These are phyloP conservation scores for Coniella lustricola DNA, from an alignment of 2,329 filamentous ascomycete genomes.

Conservation along the genomic window DNA sequence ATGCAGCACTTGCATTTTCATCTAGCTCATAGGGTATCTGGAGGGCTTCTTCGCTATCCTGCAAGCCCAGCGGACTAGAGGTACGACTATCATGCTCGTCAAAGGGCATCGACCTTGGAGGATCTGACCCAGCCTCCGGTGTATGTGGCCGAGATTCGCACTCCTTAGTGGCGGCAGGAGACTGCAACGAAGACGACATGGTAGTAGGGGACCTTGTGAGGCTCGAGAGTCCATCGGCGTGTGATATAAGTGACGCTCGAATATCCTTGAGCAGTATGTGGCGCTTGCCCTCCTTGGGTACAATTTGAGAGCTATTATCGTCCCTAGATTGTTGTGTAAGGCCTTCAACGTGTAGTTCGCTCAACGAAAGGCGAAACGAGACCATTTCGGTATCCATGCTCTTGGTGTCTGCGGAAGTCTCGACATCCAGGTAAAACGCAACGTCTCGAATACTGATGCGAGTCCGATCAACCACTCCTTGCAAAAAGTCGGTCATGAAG, in stretches of 20 bases:
- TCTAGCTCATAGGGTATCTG: slow-evolving; percentile 49
- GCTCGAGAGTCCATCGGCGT: slow-evolving; percentile 58
- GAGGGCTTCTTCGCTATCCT: slow-evolving; percentile 50
- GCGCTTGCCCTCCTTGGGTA: slow-evolving; percentile 56
- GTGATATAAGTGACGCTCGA: slow-evolving; percentile 58
- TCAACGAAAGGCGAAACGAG: slow-evolving; percentile 59
- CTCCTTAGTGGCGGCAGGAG: slow-evolving; percentile 30
- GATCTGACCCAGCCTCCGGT: slow-evolving; percentile 16
- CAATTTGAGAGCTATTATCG: slow-evolving; percentile 29
- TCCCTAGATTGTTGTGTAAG: slow-evolving; percentile 40
- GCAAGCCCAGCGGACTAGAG: slow-evolving; percentile 28
- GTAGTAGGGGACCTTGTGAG: slow-evolving; percentile 51
- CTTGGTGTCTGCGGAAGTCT: slow-evolving; percentile 43
- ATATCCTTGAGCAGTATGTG: slow-evolving; percentile 58
- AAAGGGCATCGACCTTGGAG: slow-evolving; percentile 23
- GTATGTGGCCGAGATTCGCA: slow-evolving; percentile 21
- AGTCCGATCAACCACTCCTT: slow-evolving; percentile 66
- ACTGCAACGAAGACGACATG: slow-evolving; percentile 44
- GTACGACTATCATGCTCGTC: slow-evolving; percentile 25
- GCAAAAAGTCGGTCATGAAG: slow-evolving; percentile 65
- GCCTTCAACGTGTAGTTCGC: slow-evolving; percentile 60
- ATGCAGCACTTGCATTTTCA: slow-evolving; percentile 28
- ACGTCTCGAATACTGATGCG: slow-evolving; percentile 61
- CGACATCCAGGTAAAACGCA: slow-evolving; percentile 57
- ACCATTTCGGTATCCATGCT: slow-evolving; percentile 45